Percentiles rank a stretch among this genome's conserved stretches.
Evolutionary conservation across 805 yeast genomes (phyloP).

Genomic region (Lipomyces orientalis): DNA sequence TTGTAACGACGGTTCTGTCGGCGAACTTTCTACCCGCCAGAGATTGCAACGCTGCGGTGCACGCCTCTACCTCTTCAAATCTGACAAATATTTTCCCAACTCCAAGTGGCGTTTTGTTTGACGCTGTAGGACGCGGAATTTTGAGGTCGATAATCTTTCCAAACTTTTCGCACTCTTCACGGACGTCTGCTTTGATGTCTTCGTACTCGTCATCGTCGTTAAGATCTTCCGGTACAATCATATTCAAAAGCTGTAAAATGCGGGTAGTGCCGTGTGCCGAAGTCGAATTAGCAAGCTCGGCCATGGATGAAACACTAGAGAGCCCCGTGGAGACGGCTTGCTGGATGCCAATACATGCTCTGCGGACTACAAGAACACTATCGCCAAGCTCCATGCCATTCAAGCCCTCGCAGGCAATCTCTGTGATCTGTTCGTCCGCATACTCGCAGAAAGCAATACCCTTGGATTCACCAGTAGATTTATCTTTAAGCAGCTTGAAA

Average conservation of each 20-base stretch:
- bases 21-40: conserved; percentile 71
- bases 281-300: conserved; percentile 43
- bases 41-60: conserved; percentile 60
- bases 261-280: conserved; percentile 44
- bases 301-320: conserved; percentile 38
- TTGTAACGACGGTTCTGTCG: conserved; percentile 70
- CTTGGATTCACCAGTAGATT: conserved; percentile 55
- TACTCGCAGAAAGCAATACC: conserved; percentile 66
- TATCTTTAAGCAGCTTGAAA: conserved; percentile 51
- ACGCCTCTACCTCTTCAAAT: conserved; percentile 58
- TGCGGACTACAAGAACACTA: conserved; percentile 46
- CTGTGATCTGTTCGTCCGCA: conserved; percentile 39
- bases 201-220: conserved; percentile 55
- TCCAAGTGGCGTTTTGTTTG: conserved; percentile 57
- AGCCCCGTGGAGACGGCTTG: conserved; percentile 28
- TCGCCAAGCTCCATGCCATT: conserved; percentile 49
- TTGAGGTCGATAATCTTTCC: conserved; percentile 61
- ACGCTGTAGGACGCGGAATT: conserved; percentile 62
- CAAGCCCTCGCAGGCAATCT: conserved; percentile 46
- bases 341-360: conserved; percentile 49
- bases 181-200: conserved; percentile 60
- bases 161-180: conserved; percentile 53
- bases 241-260: conserved; percentile 70
- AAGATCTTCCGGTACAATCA: conserved; percentile 68
- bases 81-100: conserved; percentile 76